Evolutionary conservation across 768 basidiomycete species (phyloP).

Genomic region (Zangia roseola): DNA sequence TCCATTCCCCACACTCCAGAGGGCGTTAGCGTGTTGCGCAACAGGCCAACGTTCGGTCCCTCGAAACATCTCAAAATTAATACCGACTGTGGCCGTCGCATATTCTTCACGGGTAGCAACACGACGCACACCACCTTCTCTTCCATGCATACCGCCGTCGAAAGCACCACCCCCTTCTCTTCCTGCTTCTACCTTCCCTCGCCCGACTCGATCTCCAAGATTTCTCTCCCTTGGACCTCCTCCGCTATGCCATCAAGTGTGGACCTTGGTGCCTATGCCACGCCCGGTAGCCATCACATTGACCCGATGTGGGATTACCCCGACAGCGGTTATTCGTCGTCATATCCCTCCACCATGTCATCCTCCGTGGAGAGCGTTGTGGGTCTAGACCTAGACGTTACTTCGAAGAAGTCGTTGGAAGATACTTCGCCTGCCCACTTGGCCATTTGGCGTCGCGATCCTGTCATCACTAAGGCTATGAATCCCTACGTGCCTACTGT

Average conservation of each 20-base stretch:
- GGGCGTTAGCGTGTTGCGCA: conserved; percentile 42
- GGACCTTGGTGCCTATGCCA: conserved; percentile 38
- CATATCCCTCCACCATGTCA: conserved; percentile 45
- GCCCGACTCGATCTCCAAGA: conserved; percentile 39
- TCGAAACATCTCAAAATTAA: conserved; percentile 57
- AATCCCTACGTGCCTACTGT: conserved; percentile 25
- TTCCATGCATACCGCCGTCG: conserved; percentile 77
- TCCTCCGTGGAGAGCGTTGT: conserved; percentile 36
- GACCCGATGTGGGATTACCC: conserved; percentile 51
- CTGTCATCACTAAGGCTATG: conserved; percentile 24
- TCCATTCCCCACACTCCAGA: conserved; percentile 63
- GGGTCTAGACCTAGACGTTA: conserved; percentile 30
- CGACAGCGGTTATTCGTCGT: conserved; percentile 47
- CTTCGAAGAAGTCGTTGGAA: conserved; percentile 32
- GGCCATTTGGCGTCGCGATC: conserved; percentile 34
- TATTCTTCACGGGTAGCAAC: conserved; percentile 38
- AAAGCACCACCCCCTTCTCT: conserved; percentile 54
- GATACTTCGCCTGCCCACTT: conserved; percentile 31
- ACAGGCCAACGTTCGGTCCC: conserved; percentile 34
- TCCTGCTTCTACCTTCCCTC: conserved; percentile 56
- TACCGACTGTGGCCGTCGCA: conserved; percentile 42
- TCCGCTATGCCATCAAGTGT: conserved; percentile 39
- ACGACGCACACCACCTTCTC: conserved; percentile 49
- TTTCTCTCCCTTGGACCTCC: conserved; percentile 33
- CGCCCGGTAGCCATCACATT: conserved; percentile 49